Evolutionary conservation across 208 protist species (phyloP), one percentile per base, ranked within the genome.

Genomic region (Crithidia fasciculata): DNA sequence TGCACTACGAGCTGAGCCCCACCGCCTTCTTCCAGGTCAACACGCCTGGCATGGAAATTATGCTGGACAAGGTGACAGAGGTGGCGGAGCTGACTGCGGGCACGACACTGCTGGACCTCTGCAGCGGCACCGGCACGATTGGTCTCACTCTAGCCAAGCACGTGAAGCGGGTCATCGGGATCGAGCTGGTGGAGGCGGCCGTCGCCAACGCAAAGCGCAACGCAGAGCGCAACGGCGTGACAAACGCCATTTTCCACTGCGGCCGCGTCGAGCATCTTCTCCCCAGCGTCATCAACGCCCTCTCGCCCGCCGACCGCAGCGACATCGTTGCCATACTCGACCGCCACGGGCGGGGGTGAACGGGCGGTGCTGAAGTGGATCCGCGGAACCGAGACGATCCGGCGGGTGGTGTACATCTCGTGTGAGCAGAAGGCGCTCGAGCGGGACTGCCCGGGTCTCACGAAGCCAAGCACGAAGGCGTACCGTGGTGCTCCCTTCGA

Each of bases 21-120:
- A 87, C 84, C 8, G 88, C 95, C 5, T 99, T 99, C 73, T 99
- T 99, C 74, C 98, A 99, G 85, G 95, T 98, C 0, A 99, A 99
- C 84, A 98, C 89, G 4, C 74, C 82, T 8, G 95, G 88, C 41
- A 92, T 93, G 64, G 95, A 98, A 57, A 18, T 73, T 4, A 81
- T 99, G 73, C 88, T 98, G 41, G 59, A 72, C 16, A 90, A 89
- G 60, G 85, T 97, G 37, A 64, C 68, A 18, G 81, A 89, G 36
- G 82, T 87, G 37, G 92, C 90, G 12, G 81, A 84, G 52, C 79
- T 96, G 6, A 77, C 18, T 9, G 41, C 70, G 9, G 50, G 86
- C 47, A 96, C 88, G 28, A 88, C 89, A 13, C 85, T 98, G n/a
- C 80, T 98, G 13, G 98, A 99, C 78, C 83, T 99, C 49, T 99